Evolutionary conservation across 495 filamentous ascomycete species (phyloP).

Genomic region (Podospora pseudocomata): DNA sequence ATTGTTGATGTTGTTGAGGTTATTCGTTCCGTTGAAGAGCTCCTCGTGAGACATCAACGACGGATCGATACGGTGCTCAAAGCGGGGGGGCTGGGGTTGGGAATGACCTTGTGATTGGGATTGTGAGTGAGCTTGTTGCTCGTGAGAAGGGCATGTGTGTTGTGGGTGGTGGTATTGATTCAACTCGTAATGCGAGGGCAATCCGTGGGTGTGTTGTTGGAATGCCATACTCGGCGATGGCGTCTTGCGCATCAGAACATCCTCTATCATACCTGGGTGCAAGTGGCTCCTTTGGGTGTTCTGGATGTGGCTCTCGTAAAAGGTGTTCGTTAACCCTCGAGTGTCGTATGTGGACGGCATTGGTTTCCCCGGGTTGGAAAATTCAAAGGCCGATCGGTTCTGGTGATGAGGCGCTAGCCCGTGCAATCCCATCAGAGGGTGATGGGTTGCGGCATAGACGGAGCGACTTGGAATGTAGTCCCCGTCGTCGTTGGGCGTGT

Average conservation of each 20-base stretch:
- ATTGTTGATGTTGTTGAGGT: conserved; percentile 16
- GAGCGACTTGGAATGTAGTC: conserved; percentile 35
- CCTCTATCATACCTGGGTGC: conserved; percentile 46
- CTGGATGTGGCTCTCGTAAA: conserved; percentile 33
- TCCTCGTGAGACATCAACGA: conserved; percentile 23
- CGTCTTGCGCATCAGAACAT: conserved; percentile 49
- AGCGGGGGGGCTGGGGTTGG: conserved; percentile 11
- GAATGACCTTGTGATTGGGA: conserved; percentile 21
- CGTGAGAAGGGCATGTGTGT: conserved; percentile 10
- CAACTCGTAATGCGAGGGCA: conserved; percentile 24
- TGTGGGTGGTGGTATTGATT: conserved; percentile 23
- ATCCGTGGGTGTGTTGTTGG: conserved; percentile 8
- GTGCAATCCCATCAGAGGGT: conserved; percentile 28
- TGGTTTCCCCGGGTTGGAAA: conserved; percentile 58
- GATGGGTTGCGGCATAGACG: conserved; percentile 28
- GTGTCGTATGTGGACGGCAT: conserved; percentile 54
- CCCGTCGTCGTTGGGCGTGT: conserved; percentile 30
- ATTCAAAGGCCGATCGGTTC: conserved; percentile 57
- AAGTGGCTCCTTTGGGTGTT: conserved; percentile 37
- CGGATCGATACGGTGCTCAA: conserved; percentile 33
- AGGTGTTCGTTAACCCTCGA: conserved; percentile 51
- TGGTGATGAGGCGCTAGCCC: conserved; percentile 35
- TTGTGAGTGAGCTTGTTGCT: conserved; percentile 17
- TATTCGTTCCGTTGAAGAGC: conserved; percentile 7
- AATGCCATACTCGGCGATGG: conserved; percentile 40